A percentile compares a stretch with the other conserved stretches of the same genome.
These are phyloP conservation scores for Castanospermum australe DNA, from an alignment of 306 rosid species.

Conservation along the genomic window DNA sequence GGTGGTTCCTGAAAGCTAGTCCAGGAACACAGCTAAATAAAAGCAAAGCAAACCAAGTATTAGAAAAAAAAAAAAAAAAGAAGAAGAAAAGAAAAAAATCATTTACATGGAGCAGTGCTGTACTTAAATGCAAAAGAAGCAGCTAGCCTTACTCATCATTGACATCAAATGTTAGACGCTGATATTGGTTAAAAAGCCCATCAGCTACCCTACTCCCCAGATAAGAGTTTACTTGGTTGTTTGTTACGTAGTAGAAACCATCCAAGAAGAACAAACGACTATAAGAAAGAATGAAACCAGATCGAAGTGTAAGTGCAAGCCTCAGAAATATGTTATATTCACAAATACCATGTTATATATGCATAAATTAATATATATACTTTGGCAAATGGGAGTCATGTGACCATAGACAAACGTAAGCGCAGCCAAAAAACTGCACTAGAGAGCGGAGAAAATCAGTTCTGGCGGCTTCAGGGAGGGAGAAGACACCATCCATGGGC, in stretches of 20 bases:
- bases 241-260: slow-evolving; percentile 41
- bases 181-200: slow-evolving; percentile 43
- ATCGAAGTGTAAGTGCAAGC: background rate
- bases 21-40: slow-evolving; percentile 54
- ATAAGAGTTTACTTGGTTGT: slow-evolving; percentile 40
- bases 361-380: slow-evolving; percentile 19
- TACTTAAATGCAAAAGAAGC: background rate
- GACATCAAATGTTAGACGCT: slow-evolving; percentile 21
- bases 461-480: slow-evolving; percentile 35
- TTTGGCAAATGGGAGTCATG: slow-evolving; percentile 33
- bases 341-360: too few species aligned
- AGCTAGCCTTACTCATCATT: slow-evolving; percentile 40
- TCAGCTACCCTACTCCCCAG: slow-evolving; percentile 26
- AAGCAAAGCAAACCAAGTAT: slow-evolving; percentile 7
- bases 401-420: slow-evolving; percentile 61
- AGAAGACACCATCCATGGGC: slow-evolving; percentile 46
- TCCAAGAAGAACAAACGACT: slow-evolving; percentile 45
- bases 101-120: too few species aligned
- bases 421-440: slow-evolving; percentile 41
- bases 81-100: background rate
- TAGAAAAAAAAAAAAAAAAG: background rate
- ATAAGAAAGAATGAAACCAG: background rate
- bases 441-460: slow-evolving; percentile 35
- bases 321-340: background rate
- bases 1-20: slow-evolving; percentile 39